Conservation (phyloP, 202 grass and related monocot species). For the Setaria viridis region DNA sequence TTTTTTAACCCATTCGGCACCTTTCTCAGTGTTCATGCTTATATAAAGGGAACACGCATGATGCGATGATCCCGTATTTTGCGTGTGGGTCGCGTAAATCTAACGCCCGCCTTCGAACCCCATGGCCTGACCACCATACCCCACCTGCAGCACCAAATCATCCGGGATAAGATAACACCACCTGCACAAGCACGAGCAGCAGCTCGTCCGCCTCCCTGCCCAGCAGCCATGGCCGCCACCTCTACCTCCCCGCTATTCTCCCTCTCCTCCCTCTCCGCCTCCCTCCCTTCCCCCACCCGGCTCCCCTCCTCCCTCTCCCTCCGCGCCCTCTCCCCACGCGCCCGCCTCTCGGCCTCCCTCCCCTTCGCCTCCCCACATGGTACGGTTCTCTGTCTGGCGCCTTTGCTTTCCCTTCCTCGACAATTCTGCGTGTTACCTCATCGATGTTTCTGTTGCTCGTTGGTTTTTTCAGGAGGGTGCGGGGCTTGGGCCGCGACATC, state of each 20-base stretch:
- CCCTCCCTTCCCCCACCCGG: constrained; percentile 42
- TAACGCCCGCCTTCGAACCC: background rate
- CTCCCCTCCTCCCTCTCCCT: constrained; percentile 47
- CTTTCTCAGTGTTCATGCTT: too few relatives aligned
- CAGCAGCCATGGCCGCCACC: constrained; percentile 57
- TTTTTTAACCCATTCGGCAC: too few relatives aligned
- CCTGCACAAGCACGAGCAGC: constrained; percentile 3
- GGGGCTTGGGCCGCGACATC: constrained; percentile 1
- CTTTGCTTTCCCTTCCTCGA: background rate
- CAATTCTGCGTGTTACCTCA: background rate
- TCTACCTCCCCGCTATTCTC: constrained; percentile 58
- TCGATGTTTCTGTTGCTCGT: background rate
- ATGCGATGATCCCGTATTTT: too few relatives aligned
- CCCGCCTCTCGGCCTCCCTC: constrained; percentile 39
- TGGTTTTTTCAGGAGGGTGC: constrained; percentile 35
- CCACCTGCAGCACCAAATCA: background rate
- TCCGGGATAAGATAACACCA: constrained; percentile 51
- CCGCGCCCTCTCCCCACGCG: constrained; percentile 17
- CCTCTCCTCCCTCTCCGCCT: constrained; percentile 57
- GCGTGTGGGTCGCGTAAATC: background rate
- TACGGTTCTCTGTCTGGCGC: constrained; percentile 23
- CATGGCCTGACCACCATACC: background rate
- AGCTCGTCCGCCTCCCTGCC: background rate
- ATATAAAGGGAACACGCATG: too few relatives aligned
- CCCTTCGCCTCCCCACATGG: constrained; percentile 57